A percentile compares a stretch with the other conserved stretches of the same genome.
These are phyloP conservation scores for Talaromyces albobiverticillius DNA, from an alignment of 2,329 filamentous ascomycete genomes.

Conservation along the genomic window DNA sequence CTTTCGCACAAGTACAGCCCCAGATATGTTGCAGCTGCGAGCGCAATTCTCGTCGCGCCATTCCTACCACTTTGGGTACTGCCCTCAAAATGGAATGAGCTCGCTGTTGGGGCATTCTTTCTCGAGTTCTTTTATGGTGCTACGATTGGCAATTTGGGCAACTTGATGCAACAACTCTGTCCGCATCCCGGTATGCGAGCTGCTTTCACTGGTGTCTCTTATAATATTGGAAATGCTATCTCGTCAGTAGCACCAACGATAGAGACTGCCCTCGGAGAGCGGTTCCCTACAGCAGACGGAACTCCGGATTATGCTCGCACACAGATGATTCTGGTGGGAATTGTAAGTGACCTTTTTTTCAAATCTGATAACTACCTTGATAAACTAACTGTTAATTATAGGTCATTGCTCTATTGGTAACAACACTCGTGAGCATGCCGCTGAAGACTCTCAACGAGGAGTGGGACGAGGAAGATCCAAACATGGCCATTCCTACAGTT, in stretches of 20 bases:
- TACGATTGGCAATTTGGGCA: constrained; percentile 9
- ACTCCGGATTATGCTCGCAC: constrained; percentile 5
- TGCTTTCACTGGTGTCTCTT: constrained; percentile 7
- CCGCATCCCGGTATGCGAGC: constrained; percentile 11
- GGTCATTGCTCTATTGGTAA: neutral
- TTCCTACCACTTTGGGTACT: constrained; percentile 8
- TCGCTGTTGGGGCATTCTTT: constrained; percentile 12
- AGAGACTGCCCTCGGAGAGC: constrained; percentile 1
- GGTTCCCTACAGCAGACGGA: neutral
- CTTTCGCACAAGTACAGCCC: constrained; percentile 3
- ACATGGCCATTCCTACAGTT: neutral
- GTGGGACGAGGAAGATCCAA: constrained; percentile 6
- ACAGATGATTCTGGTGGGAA: constrained; percentile 6
- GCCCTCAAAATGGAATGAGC: constrained; percentile 1
- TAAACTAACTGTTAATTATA: neutral
- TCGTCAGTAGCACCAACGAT: constrained; percentile 7
- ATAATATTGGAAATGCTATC: constrained; percentile 10
- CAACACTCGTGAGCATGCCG: neutral
- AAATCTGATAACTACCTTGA: neutral
- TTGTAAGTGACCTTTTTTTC: neutral
- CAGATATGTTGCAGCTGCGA: constrained; percentile 7
- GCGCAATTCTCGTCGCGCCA: neutral
- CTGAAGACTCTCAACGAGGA: constrained; percentile 5
- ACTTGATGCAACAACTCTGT: constrained; percentile 10
- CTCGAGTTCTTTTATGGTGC: constrained; percentile 12